Base-by-base conservation (phyloP, 2,329 filamentous ascomycete species). In the Davidsoniella neocaledoniae region DNA sequence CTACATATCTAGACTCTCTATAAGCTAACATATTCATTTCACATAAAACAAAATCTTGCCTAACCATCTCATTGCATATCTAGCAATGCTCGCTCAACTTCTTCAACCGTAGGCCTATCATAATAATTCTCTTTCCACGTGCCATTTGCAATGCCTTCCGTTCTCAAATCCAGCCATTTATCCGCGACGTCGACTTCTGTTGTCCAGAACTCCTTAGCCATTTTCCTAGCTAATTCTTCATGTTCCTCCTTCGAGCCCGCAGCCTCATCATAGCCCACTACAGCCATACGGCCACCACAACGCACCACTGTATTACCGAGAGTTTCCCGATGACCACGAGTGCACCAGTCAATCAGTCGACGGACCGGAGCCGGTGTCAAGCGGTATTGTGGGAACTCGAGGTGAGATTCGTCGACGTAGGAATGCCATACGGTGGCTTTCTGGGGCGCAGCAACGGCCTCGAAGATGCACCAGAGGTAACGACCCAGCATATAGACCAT, bases 401-500 rank as follows among this genome's bases (percentile, higher is more conserved):
- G 62, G 14, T 69, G 63, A 2, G 74, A 70, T 57, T 78, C 74
- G 61, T 68, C 70, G 14, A 63, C 64, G 58, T 78, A 78, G 43
- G 75, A 78, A 54, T 75, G 68, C 75, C 75, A 78, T 10, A 76
- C 66, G 3, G 72, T 70, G 2, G 70, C 69, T 53, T 67, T 66
- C 56, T 79, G 72, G 1, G 75, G 74, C 2, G 73, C 74, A 52
- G 72, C 73, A 57, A 71, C 69, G 17, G 73, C 74, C 58, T 79
- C 76, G 51, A 79, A 79, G 14, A 79, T 69, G 57, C 76, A 79
- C 74, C 75, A 79, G 43, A 79, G 63, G 23, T 77, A 65, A 38
- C 75, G 68, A 5, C 74, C 76, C 14, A 79, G 68, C 74, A 78
- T 77, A 60, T 77, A 79, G 1, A 77, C 74, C 58, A 76, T 71